A percentile compares a stretch with the other conserved stretches of the same genome.
phyloP scores from a whole-genome alignment of 495 filamentous ascomycete genomes.

The Durotheca rogersii region DNA sequence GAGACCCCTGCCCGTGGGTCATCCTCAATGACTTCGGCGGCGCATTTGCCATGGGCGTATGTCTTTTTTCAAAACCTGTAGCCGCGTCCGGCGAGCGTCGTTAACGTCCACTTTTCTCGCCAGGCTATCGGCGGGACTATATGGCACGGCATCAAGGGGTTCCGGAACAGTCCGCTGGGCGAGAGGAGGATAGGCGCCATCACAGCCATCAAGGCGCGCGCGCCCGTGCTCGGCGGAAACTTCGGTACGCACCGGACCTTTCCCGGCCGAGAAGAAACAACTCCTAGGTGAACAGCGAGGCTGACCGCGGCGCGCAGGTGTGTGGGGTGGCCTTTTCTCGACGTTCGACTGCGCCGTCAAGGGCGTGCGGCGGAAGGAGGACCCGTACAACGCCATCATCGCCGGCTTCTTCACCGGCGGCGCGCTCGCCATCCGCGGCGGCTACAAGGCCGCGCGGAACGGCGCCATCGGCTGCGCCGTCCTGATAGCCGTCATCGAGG shows the following conservation, averaged over 20 bases:
- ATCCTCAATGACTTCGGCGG: constrained; percentile 95
- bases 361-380: constrained; percentile 92
- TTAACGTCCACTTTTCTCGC: constrained; percentile 5
- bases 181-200: constrained; percentile 93
- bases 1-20: constrained; percentile 95
- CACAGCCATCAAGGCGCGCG: constrained; percentile 95
- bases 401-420: constrained; percentile 98
- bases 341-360: constrained; percentile 98
- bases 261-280: too few species aligned
- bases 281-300: not conserved
- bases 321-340: constrained; percentile 93
- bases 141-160: constrained; percentile 98
- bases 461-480: constrained; percentile 94
- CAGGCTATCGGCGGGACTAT: constrained; percentile 88
- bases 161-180: constrained; percentile 83
- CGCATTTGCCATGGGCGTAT: constrained; percentile 95
- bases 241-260: constrained; percentile 59
- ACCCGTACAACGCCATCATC: constrained; percentile 93
- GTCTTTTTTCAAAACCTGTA: constrained; percentile 34
- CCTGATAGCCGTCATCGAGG: constrained; percentile 92
- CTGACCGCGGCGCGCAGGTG: constrained; percentile 33
- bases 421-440: constrained; percentile 84
- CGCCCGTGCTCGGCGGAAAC: constrained; percentile 94
- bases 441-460: constrained; percentile 83
- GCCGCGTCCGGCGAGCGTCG: not conserved